These are phyloP conservation scores for Cladosporium halotolerans DNA, from an alignment of 2,329 filamentous ascomycete species.

Conservation along the genomic window DNA sequence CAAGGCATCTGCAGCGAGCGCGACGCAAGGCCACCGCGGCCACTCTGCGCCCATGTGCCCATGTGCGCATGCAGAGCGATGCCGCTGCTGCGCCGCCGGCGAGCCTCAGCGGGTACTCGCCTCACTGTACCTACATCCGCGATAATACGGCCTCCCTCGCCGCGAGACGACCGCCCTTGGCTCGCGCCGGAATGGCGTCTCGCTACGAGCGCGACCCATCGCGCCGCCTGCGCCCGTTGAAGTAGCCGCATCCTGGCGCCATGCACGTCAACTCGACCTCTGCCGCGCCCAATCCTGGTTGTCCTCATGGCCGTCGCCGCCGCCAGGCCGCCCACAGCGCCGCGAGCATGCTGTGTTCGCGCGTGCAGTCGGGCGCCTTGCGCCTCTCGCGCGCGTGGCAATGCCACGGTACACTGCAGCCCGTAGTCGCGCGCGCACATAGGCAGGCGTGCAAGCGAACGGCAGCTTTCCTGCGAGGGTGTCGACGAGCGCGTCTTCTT, in stretches of 20 bases:
- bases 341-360: conserved; percentile 1
- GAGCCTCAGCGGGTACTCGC: not conserved
- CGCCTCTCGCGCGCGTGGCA: not conserved
- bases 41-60: not conserved
- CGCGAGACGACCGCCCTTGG: too few relatives aligned
- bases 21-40: conserved; percentile 4
- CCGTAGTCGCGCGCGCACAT: not conserved
- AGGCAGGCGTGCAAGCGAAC: conserved; percentile 3
- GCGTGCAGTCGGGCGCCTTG: not conserved
- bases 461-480: not conserved
- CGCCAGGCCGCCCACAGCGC: not conserved
- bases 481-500: not conserved
- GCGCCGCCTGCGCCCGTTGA: not conserved
- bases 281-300: too few relatives aligned
- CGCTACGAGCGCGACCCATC: not conserved
- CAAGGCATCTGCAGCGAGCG: conserved; percentile 5
- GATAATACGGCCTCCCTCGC: too few relatives aligned
- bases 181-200: not conserved
- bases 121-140: too few relatives aligned
- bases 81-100: not conserved
- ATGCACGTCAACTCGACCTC: conserved; percentile 6
- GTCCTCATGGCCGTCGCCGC: not conserved
- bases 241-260: conserved; percentile 3
- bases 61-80: not conserved
- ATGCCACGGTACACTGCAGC: not conserved